These are phyloP conservation scores for Trichoderma atroviride DNA, from an alignment of 2,329 filamentous ascomycete species.

Conservation along the genomic window DNA sequence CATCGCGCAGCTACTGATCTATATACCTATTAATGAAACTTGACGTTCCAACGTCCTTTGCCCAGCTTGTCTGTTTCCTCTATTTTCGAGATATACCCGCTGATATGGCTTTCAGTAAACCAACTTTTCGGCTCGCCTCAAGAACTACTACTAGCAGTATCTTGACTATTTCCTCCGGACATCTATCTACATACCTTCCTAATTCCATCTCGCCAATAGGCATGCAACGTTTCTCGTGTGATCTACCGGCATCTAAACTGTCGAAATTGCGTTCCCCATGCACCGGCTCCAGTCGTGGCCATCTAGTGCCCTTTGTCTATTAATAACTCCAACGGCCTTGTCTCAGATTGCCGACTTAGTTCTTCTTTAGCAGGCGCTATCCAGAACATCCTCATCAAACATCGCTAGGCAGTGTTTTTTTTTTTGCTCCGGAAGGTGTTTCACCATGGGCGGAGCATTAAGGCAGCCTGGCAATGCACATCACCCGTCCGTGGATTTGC, in stretches of 20 bases:
- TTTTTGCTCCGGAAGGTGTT: background rate
- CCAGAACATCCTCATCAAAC: background rate
- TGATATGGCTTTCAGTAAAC: too few relatives aligned
- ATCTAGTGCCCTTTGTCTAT: background rate
- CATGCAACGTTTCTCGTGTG: background rate
- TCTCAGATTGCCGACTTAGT: constrained; percentile 1
- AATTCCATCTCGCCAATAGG: background rate
- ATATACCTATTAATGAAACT: constrained; percentile 23
- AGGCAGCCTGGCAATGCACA: background rate
- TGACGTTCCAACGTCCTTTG: constrained; percentile 15
- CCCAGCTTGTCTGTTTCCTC: background rate
- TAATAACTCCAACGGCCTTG: background rate
- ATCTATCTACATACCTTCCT: background rate
- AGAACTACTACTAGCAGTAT: background rate
- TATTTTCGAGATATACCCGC: background rate
- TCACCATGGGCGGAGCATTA: constrained; percentile 6
- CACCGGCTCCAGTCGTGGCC: background rate
- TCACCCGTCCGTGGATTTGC: background rate
- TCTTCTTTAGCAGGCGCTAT: background rate
- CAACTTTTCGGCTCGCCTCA: too few relatives aligned
- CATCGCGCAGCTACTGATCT: constrained; percentile 7
- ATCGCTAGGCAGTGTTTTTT: background rate
- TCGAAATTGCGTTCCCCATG: background rate
- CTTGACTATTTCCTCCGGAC: background rate
- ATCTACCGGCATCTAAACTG: background rate